Conservation (phyloP, 306 rosid genomes). For the Pyrus betulifolia region DNA sequence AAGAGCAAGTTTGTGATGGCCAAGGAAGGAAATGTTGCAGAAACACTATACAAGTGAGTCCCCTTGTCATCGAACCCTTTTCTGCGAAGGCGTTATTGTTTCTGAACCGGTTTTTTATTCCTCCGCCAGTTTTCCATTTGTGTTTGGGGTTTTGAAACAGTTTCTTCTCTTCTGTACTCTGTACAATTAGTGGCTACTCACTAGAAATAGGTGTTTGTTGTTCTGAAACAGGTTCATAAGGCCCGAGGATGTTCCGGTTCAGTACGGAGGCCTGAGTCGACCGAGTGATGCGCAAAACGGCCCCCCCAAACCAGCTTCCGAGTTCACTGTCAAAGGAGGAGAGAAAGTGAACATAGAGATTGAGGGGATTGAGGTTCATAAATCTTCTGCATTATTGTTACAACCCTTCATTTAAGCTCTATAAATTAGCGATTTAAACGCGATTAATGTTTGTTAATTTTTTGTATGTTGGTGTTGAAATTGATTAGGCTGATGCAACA, state of each 20-base stretch:
- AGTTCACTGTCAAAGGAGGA: conserved; percentile 86
- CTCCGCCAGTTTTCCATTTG: not conserved
- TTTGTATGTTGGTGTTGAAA: not conserved
- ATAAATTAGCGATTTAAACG: not conserved
- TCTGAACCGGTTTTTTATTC: not conserved
- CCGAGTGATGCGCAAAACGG: conserved; percentile 60
- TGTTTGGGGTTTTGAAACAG: not conserved
- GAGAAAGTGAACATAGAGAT: conserved; percentile 96
- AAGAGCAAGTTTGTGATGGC: conserved; percentile 95
- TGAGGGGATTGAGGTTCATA: conserved; percentile 87
- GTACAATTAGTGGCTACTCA: not conserved
- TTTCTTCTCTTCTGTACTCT: not conserved
- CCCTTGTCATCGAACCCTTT: not conserved
- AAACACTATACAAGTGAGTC: conserved; percentile 83
- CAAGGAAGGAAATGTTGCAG: conserved; percentile 91
- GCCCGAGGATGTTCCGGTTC: conserved; percentile 90
- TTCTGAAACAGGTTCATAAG: conserved; percentile 55
- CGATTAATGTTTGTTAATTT: not conserved
- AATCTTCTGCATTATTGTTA: not conserved
- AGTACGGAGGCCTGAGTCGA: conserved; percentile 84
- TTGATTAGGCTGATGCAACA: conserved; percentile 70
- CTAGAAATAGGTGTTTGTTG: not conserved
- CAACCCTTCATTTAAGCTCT: no score
- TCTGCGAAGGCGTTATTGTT: not conserved
- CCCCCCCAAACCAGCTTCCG: conserved; percentile 92